These are phyloP conservation scores for Plasmodium inui DNA, from an alignment of 169 alveolate genomes.

Conservation along the genomic window DNA sequence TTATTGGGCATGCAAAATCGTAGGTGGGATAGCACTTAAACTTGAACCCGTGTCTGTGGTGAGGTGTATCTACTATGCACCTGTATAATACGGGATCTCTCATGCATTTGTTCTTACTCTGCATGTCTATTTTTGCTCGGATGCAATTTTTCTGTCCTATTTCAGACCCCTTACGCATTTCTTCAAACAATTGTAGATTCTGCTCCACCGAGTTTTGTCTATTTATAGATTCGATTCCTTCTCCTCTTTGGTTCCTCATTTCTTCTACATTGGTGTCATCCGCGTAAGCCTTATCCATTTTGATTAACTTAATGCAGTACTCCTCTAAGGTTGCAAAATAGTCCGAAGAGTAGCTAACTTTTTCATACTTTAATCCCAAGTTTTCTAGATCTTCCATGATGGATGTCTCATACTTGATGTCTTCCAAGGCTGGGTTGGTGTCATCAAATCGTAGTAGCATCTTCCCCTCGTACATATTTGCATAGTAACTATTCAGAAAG, in stretches of 20 bases:
- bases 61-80: constrained; percentile 92
- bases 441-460: constrained; percentile 98
- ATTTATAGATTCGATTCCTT: constrained; percentile 92
- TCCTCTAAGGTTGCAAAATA: constrained; percentile 92
- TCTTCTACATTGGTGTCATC: constrained; percentile 97
- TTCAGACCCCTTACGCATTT: constrained; percentile 91
- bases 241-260: constrained; percentile 97
- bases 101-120: constrained; percentile 94
- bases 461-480: constrained; percentile 95
- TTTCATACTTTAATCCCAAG: constrained; percentile 92
- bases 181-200: constrained; percentile 92
- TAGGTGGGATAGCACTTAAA: constrained; percentile 98
- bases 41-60: constrained; percentile 94
- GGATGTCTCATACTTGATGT: constrained; percentile 94
- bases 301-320: constrained; percentile 90
- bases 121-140: constrained; percentile 97
- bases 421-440: constrained; percentile 98
- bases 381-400: constrained; percentile 93
- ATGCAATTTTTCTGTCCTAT: constrained; percentile 94
- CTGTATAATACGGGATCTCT: constrained; percentile 99
- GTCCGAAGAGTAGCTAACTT: constrained; percentile 95
- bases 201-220: constrained; percentile 92
- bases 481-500: constrained; percentile 94
- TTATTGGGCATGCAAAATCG: constrained; percentile 99
- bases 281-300: constrained; percentile 93